phyloP scores from a whole-genome alignment of 1,284 basidiomycete genomes.

The Boletus hoseneyae region DNA sequence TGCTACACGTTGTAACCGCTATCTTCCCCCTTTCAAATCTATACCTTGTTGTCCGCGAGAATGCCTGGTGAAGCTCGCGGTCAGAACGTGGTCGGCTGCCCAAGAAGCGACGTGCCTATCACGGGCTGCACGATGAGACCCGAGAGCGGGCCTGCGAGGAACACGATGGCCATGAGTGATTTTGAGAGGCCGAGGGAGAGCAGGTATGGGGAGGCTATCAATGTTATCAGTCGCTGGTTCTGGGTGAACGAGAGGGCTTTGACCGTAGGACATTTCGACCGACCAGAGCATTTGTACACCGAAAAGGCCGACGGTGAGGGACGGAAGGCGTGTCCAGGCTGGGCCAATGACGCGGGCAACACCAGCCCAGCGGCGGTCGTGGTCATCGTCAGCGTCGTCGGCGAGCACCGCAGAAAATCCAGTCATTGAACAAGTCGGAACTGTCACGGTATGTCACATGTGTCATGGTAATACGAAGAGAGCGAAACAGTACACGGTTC shows the following conservation, averaged over 20 bases:
- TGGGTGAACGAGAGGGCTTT: not conserved
- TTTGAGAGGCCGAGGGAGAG: conserved; percentile 88
- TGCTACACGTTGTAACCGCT: too few species aligned
- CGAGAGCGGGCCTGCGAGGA: conserved; percentile 90
- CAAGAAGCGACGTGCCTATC: conserved; percentile 49
- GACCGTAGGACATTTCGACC: conserved; percentile 89
- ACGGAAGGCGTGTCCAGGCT: conserved; percentile 60
- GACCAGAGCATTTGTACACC: conserved; percentile 89
- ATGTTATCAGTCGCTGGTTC: too few species aligned
- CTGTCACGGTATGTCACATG: too few species aligned
- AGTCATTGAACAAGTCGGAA: conserved; percentile 36
- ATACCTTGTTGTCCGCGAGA: conserved; percentile 67
- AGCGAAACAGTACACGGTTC: too few species aligned
- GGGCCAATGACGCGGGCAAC: conserved; percentile 58
- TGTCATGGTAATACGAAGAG: too few species aligned
- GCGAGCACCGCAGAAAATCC: conserved; percentile 43
- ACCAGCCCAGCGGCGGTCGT: conserved; percentile 48
- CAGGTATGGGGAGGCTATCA: conserved; percentile 82
- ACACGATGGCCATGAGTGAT: conserved; percentile 85
- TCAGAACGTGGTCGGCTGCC: not conserved
- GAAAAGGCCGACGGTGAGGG: conserved; percentile 72
- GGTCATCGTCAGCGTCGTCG: conserved; percentile 33
- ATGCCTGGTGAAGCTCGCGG: conserved; percentile 45
- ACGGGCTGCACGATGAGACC: conserved; percentile 92
- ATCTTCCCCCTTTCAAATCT: too few species aligned